Evolutionary conservation across 495 filamentous ascomycete species (phyloP), one percentile per base, ranked within the genome.

Genomic region (Penicillium lagena): DNA sequence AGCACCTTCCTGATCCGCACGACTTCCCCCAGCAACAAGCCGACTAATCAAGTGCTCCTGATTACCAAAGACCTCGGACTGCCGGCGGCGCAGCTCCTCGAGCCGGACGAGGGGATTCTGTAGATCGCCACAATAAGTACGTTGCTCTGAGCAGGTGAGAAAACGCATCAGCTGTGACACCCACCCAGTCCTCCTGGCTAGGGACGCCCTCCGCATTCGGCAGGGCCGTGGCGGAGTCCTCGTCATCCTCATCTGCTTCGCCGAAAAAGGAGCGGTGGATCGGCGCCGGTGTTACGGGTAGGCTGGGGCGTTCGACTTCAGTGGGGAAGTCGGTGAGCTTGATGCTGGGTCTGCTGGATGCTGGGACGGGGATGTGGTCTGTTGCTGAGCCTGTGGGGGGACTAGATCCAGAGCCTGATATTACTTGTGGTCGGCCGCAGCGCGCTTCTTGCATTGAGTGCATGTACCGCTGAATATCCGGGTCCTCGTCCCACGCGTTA

Each of bases 231-330:
- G 49, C 37, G 35, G 44, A 47, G 42, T 45, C 51, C 7, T 70
- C 76, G 37, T 72, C 62, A 13, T 63, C 73, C 37, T 81, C 72
- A 46, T 71, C 66, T 35, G 76, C 76, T 27, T 70, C 63, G 37
- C 67, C 69, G 68, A 71, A 80, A 47, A 76, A 68, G 36, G 71
- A 65, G 49, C 79, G 67, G 28, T 79, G 71, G 46, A 87, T 77
- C 4, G 89, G 87, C 1, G 87, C 87, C 2, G 90, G 90, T 10
- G 90, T 96, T 22, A 95, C 89, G 12, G 90, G 89, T n/a, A 95
- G 75, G 54, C 86, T 90, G 35, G 90, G 90, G 12, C 90, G 77
- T 61, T 96, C 90, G 47, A 78, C 63, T 60, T 84, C 87, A 50
- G 77, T 85, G 3, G 90, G 90, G 67, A 95, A 95, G 66, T 95